Evolutionary conservation across 768 basidiomycete genomes (phyloP).

Genomic region (Filobasidium wieringae): DNA sequence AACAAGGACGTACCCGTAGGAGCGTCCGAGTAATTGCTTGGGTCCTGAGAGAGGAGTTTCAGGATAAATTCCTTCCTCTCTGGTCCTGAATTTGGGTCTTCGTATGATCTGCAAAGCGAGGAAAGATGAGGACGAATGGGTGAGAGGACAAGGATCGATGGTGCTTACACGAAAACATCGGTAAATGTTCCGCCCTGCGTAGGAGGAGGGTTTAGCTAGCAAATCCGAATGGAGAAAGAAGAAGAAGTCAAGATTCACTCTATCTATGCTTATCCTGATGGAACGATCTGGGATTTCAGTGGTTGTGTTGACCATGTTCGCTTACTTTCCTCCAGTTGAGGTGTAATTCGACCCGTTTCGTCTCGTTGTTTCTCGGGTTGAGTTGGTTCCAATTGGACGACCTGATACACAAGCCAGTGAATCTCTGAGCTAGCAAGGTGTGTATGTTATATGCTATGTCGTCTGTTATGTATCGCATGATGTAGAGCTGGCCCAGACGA

Average conservation of each 20-base stretch:
- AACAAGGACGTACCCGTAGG: conserved; percentile 47
- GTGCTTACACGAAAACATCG: conserved; percentile 18
- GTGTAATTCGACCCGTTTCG: too few relatives aligned
- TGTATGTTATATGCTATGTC: too few relatives aligned
- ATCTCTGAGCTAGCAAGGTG: too few relatives aligned
- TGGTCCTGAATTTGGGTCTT: neutral
- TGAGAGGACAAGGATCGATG: neutral
- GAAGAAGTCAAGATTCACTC: too few relatives aligned
- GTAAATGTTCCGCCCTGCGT: conserved; percentile 33
- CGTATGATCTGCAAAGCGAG: neutral
- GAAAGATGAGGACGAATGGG: neutral
- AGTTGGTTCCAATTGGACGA: too few relatives aligned
- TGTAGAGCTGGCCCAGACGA: too few relatives aligned
- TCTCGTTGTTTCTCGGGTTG: too few relatives aligned
- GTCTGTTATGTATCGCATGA: too few relatives aligned
- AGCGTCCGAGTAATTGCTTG: conserved; percentile 65
- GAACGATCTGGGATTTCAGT: neutral
- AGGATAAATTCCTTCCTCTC: conserved; percentile 49
- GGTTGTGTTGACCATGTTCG: too few relatives aligned
- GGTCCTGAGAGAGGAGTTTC: conserved; percentile 83
- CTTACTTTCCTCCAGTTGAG: too few relatives aligned
- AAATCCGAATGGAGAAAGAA: neutral
- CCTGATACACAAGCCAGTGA: too few relatives aligned
- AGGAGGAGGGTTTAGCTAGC: neutral
- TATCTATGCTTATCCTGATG: neutral